Evolutionary conservation across 257 asterid genomes (phyloP).

Genomic region (Craterostigma plantagineum): DNA sequence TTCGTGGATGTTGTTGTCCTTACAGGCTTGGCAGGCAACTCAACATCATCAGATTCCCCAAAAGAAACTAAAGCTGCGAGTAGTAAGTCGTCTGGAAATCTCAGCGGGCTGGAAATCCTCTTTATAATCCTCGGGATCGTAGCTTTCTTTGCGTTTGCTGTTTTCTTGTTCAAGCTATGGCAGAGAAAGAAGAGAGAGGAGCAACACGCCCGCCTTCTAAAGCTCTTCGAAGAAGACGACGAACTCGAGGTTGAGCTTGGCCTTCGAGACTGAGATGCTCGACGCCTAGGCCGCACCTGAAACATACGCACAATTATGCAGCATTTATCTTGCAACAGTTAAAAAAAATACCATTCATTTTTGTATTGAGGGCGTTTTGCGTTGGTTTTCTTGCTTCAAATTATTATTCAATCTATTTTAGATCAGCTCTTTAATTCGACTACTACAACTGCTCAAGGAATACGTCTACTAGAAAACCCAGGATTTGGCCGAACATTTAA

Average conservation of each 20-base stretch:
- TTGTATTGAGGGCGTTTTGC: no score
- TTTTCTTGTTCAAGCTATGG: conserved; percentile 61
- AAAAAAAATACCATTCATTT: no score
- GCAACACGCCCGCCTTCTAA: conserved; percentile 74
- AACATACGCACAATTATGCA: no score
- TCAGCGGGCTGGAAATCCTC: conserved; percentile 15
- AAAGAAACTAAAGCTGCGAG: conserved; percentile 13
- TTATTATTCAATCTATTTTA: no score
- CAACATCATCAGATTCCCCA: conserved; percentile 20
- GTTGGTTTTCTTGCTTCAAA: no score
- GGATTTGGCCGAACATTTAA: no score
- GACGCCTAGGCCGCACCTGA: no score
- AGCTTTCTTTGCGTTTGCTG: conserved; percentile 26
- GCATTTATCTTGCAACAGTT: no score
- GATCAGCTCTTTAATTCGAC: no score
- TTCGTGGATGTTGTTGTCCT: background rate
- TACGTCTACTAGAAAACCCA: no score
- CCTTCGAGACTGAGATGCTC: conserved; percentile 37
- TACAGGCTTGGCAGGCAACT: conserved; percentile 41
- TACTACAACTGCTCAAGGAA: no score
- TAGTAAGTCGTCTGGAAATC: conserved; percentile 26
- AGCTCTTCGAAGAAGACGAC: conserved; percentile 81
- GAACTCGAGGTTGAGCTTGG: conserved; percentile 91
- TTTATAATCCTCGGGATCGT: conserved; percentile 28
- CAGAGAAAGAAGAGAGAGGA: conserved; percentile 72